Evolutionary conservation across 768 basidiomycete species (phyloP), one percentile per base, ranked within the genome.

Genomic region (Boletus sp.): DNA sequence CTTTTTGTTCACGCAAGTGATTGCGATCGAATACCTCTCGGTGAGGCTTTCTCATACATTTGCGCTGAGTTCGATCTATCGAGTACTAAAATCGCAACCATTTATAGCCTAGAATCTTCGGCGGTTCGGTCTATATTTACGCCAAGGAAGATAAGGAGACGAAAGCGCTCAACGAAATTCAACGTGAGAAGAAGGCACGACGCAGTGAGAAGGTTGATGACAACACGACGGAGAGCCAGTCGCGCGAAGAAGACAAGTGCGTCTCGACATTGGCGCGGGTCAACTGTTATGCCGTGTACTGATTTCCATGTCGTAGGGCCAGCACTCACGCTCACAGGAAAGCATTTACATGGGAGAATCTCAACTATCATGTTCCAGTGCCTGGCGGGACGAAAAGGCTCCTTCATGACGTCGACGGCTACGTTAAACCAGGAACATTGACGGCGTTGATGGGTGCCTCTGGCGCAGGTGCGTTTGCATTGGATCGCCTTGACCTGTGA

Each of bases 371-470:
- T 63, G 87, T 93, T 0, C 90, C 88, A 1, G 81, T 86, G 0
- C 77, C 83, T 1, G 80, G 79, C 28, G 88, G 87, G 8, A 77
- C 76, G 14, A 77, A 74, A 8, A 79, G 83, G 42, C 76, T 94
- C 10, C 79, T 94, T 37, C 83, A 92, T 63, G 84, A 91, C 60
- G 83, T 94, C 17, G 81, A 78, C 59, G 92, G 92, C 0, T 93
- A 85, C 65, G 89, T 92, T 42, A 87, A 87, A 63, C 93, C 93
- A 10, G 93, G 92, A 3, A 91, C 86, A n/a, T 71, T 94, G 58
- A 93, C 92, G 0, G 93, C 92, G 1, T 78, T 95, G 10, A 92
- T 95, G 91, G 92, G 92, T 58, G 87, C 87, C 14, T 87, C 85
- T 56, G 90, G 90, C 51, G 89, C 89, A 42, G 87, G 86, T 73